Evolutionary conservation across 805 yeast species (phyloP).

Genomic region (Torulaspora indica): DNA sequence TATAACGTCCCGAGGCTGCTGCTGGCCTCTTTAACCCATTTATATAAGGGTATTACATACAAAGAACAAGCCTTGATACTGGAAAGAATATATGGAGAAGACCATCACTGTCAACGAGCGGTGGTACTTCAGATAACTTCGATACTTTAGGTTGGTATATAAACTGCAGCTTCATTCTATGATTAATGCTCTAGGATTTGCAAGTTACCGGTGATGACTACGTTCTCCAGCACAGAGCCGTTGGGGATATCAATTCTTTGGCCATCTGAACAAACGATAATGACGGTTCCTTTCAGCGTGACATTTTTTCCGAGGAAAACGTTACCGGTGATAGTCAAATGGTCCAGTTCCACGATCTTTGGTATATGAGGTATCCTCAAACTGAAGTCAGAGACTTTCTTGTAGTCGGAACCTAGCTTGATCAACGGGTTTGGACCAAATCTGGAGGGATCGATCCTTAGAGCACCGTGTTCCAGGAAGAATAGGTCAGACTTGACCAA

Average conservation of each 20-base stretch:
- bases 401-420: conserved; percentile 94
- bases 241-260: conserved; percentile 96
- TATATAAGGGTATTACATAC: neutral
- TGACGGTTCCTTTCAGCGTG: conserved; percentile 92
- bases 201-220: conserved; percentile 93
- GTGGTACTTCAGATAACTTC: neutral
- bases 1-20: neutral
- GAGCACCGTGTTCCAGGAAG: conserved; percentile 84
- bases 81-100: neutral
- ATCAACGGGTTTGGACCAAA: conserved; percentile 90
- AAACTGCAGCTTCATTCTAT: neutral
- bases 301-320: conserved; percentile 87
- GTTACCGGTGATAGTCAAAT: conserved; percentile 95
- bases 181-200: conserved; percentile 82
- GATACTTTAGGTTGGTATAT: neutral
- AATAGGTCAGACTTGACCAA: conserved; percentile 94
- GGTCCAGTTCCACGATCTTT: conserved; percentile 91
- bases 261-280: conserved; percentile 95
- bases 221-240: conserved; percentile 91
- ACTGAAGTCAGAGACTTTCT: conserved; percentile 89
- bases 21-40: neutral
- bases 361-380: conserved; percentile 92
- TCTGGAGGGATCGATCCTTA: conserved; percentile 76
- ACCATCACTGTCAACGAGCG: neutral
- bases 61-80: neutral